A percentile compares a stretch with the other conserved stretches of the same genome.
phyloP scores from a whole-genome alignment of 176 grass and related monocot genomes.

The Triticum monococcum region DNA sequence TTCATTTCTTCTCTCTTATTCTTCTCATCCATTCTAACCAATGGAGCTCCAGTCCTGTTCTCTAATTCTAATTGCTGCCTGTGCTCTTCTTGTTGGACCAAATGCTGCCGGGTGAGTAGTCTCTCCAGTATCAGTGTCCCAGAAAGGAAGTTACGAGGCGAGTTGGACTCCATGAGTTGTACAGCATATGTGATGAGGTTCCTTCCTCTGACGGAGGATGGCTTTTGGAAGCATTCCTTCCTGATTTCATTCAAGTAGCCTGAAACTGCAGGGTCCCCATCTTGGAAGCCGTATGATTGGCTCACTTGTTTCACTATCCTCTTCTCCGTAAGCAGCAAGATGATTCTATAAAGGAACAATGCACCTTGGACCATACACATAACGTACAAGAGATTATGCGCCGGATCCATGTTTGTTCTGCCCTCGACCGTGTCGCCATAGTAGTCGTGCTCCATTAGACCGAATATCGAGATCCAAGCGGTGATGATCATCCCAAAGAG shows the following conservation, averaged over 20 bases:
- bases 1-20: neutral
- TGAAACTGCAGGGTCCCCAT: neutral
- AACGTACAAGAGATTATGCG: neutral
- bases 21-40: no score
- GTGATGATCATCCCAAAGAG: no score
- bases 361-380: neutral
- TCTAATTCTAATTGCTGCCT: neutral
- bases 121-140: neutral
- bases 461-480: no score
- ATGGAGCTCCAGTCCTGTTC: neutral
- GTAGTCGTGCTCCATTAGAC: no score
- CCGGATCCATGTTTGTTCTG: neutral
- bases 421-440: no score
- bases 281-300: neutral
- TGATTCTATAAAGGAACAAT: neutral
- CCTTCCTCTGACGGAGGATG: neutral
- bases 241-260: neutral
- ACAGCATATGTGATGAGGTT: neutral
- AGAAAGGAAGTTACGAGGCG: neutral
- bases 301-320: neutral
- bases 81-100: neutral
- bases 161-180: neutral
- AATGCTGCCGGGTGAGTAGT: neutral
- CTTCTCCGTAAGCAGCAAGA: fast-evolving
- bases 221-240: neutral